Conservation (phyloP, 2,329 filamentous ascomycete genomes). For the Talaromyces piceae region DNA sequence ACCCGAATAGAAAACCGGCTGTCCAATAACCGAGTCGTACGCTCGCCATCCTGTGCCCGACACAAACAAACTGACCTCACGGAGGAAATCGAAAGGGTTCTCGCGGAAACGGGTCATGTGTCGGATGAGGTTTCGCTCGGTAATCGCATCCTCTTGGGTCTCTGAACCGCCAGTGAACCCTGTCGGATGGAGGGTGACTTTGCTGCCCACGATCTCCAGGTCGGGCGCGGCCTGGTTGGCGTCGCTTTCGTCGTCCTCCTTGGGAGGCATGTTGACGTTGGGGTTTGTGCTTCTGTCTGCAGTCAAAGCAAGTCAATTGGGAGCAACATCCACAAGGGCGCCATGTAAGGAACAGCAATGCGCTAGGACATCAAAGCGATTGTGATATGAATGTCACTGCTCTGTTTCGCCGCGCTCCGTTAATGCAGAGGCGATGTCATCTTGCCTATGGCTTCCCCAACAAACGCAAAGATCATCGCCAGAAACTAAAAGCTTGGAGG, state of each 20-base stretch:
- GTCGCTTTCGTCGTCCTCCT: constrained; percentile 21
- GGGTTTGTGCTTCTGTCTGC: not conserved
- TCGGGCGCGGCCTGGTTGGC: constrained; percentile 55
- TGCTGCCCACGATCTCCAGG: constrained; percentile 66
- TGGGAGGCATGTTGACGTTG: constrained; percentile 12
- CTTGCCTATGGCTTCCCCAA: not conserved
- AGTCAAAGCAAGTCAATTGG: not conserved
- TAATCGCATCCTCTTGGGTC: constrained; percentile 39
- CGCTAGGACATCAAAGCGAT: not conserved
- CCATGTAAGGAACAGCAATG: not conserved
- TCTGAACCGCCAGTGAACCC: constrained; percentile 45
- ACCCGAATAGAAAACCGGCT: constrained; percentile 86
- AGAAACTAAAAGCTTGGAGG: not conserved
- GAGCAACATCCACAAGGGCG: constrained; percentile 2
- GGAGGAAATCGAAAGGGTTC: constrained; percentile 69
- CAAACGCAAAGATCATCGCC: not conserved
- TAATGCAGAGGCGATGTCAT: not conserved
- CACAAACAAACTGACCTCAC: constrained; percentile 87
- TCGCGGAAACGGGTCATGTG: constrained; percentile 82
- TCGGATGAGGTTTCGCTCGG: constrained; percentile 47
- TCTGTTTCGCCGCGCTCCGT: too few relatives aligned
- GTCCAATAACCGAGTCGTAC: constrained; percentile 83
- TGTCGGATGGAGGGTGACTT: constrained; percentile 66
- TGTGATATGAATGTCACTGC: too few relatives aligned
- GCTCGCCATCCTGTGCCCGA: constrained; percentile 91